Evolutionary conservation across 768 basidiomycete species (phyloP).

Genomic region (Boletus edulis): DNA sequence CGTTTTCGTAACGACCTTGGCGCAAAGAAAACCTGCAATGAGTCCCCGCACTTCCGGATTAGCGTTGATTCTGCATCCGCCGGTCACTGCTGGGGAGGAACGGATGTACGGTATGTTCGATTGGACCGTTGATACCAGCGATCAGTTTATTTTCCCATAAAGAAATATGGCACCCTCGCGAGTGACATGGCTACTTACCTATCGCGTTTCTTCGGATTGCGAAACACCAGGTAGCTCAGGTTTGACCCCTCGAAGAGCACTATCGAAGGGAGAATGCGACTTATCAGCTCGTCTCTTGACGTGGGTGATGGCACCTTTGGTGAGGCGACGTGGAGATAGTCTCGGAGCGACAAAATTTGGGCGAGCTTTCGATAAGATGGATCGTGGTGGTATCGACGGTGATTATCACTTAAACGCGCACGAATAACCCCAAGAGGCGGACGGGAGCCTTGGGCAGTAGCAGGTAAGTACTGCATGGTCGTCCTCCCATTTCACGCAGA

Average conservation of each 20-base stretch:
- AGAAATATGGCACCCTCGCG: neutral
- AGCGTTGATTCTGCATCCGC: slow-evolving; percentile 35
- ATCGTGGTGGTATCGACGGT: too few species aligned
- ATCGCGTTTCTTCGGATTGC: slow-evolving; percentile 36
- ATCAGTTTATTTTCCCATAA: neutral
- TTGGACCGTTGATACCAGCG: neutral
- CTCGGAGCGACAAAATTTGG: too few species aligned
- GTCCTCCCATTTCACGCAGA: too few species aligned
- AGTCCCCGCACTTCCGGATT: slow-evolving; percentile 13
- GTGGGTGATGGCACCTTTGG: neutral
- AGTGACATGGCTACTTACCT: slow-evolving; percentile 23
- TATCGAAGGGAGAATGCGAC: slow-evolving; percentile 32
- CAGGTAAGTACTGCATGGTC: too few species aligned
- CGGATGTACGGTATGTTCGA: neutral
- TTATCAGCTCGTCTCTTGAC: slow-evolving; percentile 26
- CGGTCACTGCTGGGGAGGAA: slow-evolving; percentile 34
- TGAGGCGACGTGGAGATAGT: too few species aligned
- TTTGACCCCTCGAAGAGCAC: slow-evolving; percentile 32
- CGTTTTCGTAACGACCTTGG: slow-evolving; percentile 31
- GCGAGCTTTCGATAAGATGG: too few species aligned
- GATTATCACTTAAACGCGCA: too few species aligned
- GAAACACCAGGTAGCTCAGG: slow-evolving; percentile 36
- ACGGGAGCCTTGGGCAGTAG: too few species aligned
- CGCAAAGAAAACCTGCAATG: slow-evolving; percentile 25
- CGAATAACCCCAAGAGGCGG: too few species aligned